Evolutionary conservation across 2,329 filamentous ascomycete species (phyloP), one percentile per base, ranked within the genome.

Genomic region (Aspergillus cejpii): DNA sequence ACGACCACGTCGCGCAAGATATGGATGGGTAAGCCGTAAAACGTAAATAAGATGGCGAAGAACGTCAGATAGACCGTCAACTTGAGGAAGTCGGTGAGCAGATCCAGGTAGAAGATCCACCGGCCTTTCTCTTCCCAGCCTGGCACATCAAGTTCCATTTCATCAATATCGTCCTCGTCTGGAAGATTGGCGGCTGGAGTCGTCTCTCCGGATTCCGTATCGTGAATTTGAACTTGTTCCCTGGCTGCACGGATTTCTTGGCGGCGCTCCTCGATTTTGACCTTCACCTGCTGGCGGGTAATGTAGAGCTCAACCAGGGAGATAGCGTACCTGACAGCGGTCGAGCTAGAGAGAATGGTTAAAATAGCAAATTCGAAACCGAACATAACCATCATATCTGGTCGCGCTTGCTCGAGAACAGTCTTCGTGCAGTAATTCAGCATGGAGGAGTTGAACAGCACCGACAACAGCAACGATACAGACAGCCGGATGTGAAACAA

Each of bases 371-470:
- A 97, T 66, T 98, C 92, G 58, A 98, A 98, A 5, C 94, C 81
- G 61, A 98, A 98, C 89, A 98, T 97, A 51, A 98, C 89, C 89
- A 97, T 98, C 86, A 98, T 97, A 47, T 94, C 92, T 0, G 91
- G 89, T n/a, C 85, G 78, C 2, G 91, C 87, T 62, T 94, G 83
- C 46, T 86, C 82, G 39, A 96, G 81, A 24, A 97, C 90, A 0
- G 85, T 87, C 21, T 82, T 79, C 49, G 94, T 76, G 47, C 85
- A 84, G 65, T 95, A 96, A 39, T 77, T 77, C 53, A 96, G 80
- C 69, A 98, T 81, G 63, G 78, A 84, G 19, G 82, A 64, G 61
- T 95, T 85, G 69, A 94, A 96, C 12, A 81, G 55, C 47, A 94
- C 76, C 52, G 90, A 91, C 42, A 95, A 67, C 1, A 85, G 60